phyloP scores from a whole-genome alignment of 2,329 filamentous ascomycete genomes.

The Penicillium sumatraense region DNA sequence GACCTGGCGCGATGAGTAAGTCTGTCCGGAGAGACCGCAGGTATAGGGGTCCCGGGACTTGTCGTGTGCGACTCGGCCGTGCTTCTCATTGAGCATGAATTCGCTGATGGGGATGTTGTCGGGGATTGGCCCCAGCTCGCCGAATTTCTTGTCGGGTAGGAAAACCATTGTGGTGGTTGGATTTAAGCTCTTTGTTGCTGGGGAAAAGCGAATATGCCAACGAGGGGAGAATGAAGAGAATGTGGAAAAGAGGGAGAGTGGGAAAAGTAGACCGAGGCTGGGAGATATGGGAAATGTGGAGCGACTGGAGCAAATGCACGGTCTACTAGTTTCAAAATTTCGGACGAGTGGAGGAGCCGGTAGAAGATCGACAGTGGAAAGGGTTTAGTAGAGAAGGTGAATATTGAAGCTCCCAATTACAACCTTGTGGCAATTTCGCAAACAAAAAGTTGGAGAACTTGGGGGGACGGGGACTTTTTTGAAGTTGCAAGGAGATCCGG shows the following conservation, averaged over 20 bases:
- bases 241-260: background rate
- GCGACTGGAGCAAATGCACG: background rate
- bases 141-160: conserved; percentile 44
- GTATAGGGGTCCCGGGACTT: conserved; percentile 73
- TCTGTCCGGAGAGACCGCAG: conserved; percentile 73
- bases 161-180: conserved; percentile 51
- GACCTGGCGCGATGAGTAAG: conserved; percentile 67
- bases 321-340: background rate
- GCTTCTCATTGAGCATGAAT: conserved; percentile 74
- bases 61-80: conserved; percentile 68
- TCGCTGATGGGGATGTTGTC: conserved; percentile 75
- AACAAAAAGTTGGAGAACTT: too few relatives aligned
- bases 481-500: background rate
- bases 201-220: background rate
- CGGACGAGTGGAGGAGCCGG: background rate
- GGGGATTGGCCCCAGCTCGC: conserved; percentile 61
- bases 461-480: background rate
- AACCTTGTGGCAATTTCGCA: too few relatives aligned
- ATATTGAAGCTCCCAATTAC: too few relatives aligned
- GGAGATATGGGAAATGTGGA: background rate
- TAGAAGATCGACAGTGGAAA: background rate
- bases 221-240: background rate
- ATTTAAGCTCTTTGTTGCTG: background rate
- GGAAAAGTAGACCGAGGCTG: background rate
- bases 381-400: background rate